Evolutionary conservation across 2,329 filamentous ascomycete genomes (phyloP), one percentile per base, ranked within the genome.

Genomic region (Diaporthe capsici): DNA sequence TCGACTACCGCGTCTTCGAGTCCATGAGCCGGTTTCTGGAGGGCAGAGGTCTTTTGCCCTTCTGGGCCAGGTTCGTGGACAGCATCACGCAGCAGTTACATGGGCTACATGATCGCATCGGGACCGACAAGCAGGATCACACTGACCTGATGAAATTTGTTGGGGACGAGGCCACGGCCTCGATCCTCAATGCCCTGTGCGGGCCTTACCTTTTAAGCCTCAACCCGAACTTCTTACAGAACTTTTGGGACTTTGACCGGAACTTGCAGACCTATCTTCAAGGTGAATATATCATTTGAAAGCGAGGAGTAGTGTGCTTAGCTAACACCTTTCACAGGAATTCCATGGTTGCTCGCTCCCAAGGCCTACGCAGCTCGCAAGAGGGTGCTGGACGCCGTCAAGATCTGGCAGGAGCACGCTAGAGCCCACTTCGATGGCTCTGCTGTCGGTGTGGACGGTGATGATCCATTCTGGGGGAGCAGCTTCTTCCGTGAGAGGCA

Each of bases 401-500:
- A 15, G n/a, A 4, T 42, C n/a, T 61, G 58, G 58, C 58, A 61
- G 37, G 12, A 61, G 0, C 17, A 61, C 8, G 58, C 58, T 31
- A 61, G 58, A 61, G 37, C 13, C 22, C 12, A 61, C n/a, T 44
- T 61, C 20, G 1, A 61, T 9, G 37, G 9, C 39, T 61, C 37
- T 0, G n/a, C 37, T 1, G 34, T 61, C 37, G 58, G n/a, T 6
- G 22, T 4, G 8, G n/a, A 61, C 58, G 58, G 58, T 4, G 37
- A 61, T 61, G 58, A 61, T 61, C 58, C 58, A 2, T 61, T 44
- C 58, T 61, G 58, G 58, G 58, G 58, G 9, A 61, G 58, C 13
- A 42, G 58, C 22, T 61, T 61, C n/a, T 61, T 61, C 37, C 58
- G 58, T 2, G 15, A 42, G 15, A 61, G 58, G n/a, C 58, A 61